Evolutionary conservation across 768 basidiomycete genomes (phyloP).

Genomic region (Termitomyces titanicus): DNA sequence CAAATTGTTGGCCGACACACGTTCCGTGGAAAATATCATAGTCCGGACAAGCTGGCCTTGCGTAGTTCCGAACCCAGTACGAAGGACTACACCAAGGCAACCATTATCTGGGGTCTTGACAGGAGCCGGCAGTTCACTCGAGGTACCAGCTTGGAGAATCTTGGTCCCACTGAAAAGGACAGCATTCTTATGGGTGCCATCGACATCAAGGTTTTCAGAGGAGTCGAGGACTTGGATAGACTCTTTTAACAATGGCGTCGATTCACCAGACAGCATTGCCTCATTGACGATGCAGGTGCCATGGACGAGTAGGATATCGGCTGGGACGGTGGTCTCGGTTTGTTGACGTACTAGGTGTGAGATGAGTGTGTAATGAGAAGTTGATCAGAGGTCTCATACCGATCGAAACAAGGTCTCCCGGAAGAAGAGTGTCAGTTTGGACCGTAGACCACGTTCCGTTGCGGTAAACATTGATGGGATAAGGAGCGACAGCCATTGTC

Average conservation of each 20-base stretch:
- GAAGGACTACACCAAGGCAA: slow-evolving; percentile 87
- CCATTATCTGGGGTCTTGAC: slow-evolving; percentile 85
- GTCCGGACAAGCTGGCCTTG: slow-evolving; percentile 97
- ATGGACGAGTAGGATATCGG: slow-evolving; percentile 87
- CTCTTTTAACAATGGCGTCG: slow-evolving; percentile 94
- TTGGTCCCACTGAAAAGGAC: slow-evolving; percentile 98
- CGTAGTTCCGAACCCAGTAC: slow-evolving; percentile 96
- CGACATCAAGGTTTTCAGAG: slow-evolving; percentile 76
- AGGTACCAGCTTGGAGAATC: slow-evolving; percentile 76
- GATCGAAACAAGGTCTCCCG: slow-evolving; percentile 88
- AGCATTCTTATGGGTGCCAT: slow-evolving; percentile 81
- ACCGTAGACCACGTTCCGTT: slow-evolving; percentile 77
- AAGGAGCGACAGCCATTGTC: slow-evolving; percentile 94
- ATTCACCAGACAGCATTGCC: slow-evolving; percentile 98
- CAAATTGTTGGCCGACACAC: slow-evolving; percentile 92
- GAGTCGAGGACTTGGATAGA: slow-evolving; percentile 83
- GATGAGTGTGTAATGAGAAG: neutral
- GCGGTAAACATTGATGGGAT: slow-evolving; percentile 78
- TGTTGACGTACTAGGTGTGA: slow-evolving; percentile 51
- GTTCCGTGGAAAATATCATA: slow-evolving; percentile 98
- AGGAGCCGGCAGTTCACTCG: slow-evolving; percentile 37
- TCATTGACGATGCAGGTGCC: slow-evolving; percentile 98
- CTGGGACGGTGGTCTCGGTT: slow-evolving; percentile 86
- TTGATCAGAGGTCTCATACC: slow-evolving; percentile 28
- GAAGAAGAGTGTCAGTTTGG: slow-evolving; percentile 83